A percentile compares a stretch with the other conserved stretches of the same genome.
Conservation (phyloP, 257 asterid species). For the Penstemon davidsonii region DNA sequence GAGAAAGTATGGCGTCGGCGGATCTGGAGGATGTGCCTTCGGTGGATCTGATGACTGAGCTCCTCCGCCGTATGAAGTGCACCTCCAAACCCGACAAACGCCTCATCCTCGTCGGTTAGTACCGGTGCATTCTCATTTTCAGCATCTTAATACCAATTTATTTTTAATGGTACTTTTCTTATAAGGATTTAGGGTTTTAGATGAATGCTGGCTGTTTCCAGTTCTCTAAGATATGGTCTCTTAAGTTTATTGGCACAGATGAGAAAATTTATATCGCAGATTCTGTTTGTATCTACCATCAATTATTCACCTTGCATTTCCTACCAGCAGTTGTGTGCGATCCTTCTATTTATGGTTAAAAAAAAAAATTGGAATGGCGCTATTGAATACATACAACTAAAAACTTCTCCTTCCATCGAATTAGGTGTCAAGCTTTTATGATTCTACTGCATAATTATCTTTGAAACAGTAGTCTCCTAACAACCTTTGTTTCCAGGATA, state of each 20-base stretch:
- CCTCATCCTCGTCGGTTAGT: constrained; percentile 74
- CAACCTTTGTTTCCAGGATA: not conserved
- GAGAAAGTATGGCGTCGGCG: constrained; percentile 34
- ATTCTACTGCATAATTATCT: not conserved
- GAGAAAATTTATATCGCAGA: not conserved
- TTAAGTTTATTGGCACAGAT: not conserved
- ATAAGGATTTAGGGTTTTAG: constrained; percentile 25
- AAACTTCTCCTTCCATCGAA: not conserved
- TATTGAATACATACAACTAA: not conserved
- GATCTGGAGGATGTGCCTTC: constrained; percentile 71
- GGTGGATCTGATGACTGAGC: constrained; percentile 72
- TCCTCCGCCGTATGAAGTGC: constrained; percentile 79
- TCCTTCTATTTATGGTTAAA: not conserved
- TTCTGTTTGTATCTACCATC: not conserved
- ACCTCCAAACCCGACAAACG: constrained; percentile 81
- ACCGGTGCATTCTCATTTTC: not conserved
- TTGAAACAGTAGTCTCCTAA: constrained; percentile 1
- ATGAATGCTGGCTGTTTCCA: constrained; percentile 8
- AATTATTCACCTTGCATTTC: not conserved
- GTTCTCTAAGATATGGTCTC: constrained; percentile 2
- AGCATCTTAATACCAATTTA: not conserved
- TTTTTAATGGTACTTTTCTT: not conserved
- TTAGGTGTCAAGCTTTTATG: not conserved
- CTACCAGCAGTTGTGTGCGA: not conserved
- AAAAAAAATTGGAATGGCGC: not conserved